Evolutionary conservation across 169 alveolate genomes (phyloP).

Genomic region (Plasmodium relictum): DNA sequence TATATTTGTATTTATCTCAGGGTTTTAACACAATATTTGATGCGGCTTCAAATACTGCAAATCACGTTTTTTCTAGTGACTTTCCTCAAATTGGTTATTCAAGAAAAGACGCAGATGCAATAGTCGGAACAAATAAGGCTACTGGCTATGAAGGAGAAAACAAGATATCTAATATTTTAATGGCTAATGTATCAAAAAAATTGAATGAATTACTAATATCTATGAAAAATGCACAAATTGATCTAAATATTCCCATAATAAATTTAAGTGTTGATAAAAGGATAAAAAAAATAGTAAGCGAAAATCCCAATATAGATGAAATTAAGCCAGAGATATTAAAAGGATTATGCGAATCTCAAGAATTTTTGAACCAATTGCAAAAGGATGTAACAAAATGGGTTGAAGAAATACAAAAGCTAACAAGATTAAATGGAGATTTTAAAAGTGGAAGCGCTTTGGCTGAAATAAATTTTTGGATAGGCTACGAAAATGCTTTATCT

Average conservation of each 20-base stretch:
- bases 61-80: not conserved
- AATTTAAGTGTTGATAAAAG: conserved; percentile 91
- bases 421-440: conserved; percentile 85
- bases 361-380: conserved; percentile 82
- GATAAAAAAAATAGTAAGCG: conserved; percentile 86
- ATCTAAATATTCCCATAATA: conserved; percentile 94
- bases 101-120: conserved; percentile 36
- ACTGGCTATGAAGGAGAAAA: conserved; percentile 61
- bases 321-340: conserved; percentile 37
- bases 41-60: conserved; percentile 66
- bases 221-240: conserved; percentile 93
- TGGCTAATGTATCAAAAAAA: conserved; percentile 81
- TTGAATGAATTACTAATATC: conserved; percentile 91
- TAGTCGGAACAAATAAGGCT: conserved; percentile 11
- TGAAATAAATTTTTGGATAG: conserved; percentile 92
- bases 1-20: conserved; percentile 74
- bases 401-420: conserved; percentile 87
- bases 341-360: conserved; percentile 72
- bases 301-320: conserved; percentile 81
- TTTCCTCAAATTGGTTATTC: conserved; percentile 15
- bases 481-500: conserved; percentile 89
- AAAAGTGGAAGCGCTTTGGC: conserved; percentile 86
- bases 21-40: conserved; percentile 77
- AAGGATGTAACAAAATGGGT: conserved; percentile 87
- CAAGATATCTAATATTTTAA: conserved; percentile 65